phyloP scores from a whole-genome alignment of 495 filamentous ascomycete species.

The Tricharina praecox region DNA sequence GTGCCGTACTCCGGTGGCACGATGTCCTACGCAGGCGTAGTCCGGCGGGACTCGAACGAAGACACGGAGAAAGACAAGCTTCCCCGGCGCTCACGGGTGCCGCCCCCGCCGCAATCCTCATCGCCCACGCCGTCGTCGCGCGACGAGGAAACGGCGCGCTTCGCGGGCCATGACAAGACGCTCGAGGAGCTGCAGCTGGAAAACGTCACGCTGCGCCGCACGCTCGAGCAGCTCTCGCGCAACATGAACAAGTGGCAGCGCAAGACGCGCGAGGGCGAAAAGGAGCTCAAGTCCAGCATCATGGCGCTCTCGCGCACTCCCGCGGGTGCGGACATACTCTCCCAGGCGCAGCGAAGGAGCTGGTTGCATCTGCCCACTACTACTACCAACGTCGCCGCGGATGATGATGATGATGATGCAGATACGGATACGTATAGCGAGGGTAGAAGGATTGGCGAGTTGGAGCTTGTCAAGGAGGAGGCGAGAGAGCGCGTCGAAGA shows the following conservation, averaged over 20 bases:
- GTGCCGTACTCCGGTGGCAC: conserved; percentile 82
- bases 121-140: background rate
- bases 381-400: no score
- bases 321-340: conserved; percentile 11
- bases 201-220: conserved; percentile 19
- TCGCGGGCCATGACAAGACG: conserved; percentile 17
- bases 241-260: conserved; percentile 22
- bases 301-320: conserved; percentile 14
- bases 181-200: conserved; percentile 24
- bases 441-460: conserved; percentile 7
- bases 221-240: conserved; percentile 20
- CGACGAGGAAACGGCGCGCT: conserved; percentile 5
- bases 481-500: background rate
- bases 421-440: conserved; percentile 10
- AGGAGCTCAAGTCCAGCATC: conserved; percentile 17
- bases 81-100: background rate
- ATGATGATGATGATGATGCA: conserved; percentile 21
- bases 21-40: conserved; percentile 72
- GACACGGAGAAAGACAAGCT: background rate
- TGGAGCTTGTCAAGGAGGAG: conserved; percentile 9
- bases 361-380: conserved; percentile 23
- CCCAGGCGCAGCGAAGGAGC: conserved; percentile 14
- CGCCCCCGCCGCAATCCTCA: background rate
- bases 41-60: conserved; percentile 27
- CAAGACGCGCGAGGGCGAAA: conserved; percentile 20